Base-by-base conservation (phyloP, 1,284 basidiomycete species). In the Inonotus hispidus region DNA sequence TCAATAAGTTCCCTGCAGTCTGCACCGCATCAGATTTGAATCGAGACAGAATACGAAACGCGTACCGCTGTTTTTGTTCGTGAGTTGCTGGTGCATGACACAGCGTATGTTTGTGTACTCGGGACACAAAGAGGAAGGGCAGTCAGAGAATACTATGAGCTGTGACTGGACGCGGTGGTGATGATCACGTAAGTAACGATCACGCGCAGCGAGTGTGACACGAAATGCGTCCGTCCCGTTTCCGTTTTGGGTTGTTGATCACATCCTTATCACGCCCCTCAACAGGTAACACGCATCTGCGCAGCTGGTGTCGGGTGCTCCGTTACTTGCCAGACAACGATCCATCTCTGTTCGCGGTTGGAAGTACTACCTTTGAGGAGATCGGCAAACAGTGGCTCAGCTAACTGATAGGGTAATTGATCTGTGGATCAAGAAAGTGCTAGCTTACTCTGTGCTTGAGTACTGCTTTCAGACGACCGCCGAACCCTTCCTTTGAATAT, bases 1-100 rank as follows among this genome's bases (percentile, higher is more conserved):
- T 88, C 74, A 56, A 90, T 88, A 67, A 91, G 85, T 19, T 89
- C 86, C 68, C 77, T 80, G 75, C 88, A 90, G 49, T 76, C 88
- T 90, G 7, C 4, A 35, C 47, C 29, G 61, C 23, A 27, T 37
- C 27, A 21, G 46, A 38, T 23, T 56, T 43, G 55, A 52, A 35
- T 59, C 47, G 47, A 57, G 39, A 54, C 47, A 54, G 47, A 29
- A 59, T 16, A 39, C 47, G 43, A 50, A 54, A 39, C 52, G 61
- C 78, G 59, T 63, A 84, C 88, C 81, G 66, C 84, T 69, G 69
- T 80, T 82, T 72, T 86, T 88, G 72, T 88, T 88, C 52, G 87
- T 86, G 37, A 88, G 71, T 68, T 89, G 87, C 59, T 85, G 81
- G 70, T 90, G 88, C 88, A 90, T 90, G 66, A 66, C 65, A 56